A percentile compares a stretch with the other conserved stretches of the same genome.
Conservation (phyloP, 371 early-diverging fungal species). For the Zopfochytrium polystomum region DNA sequence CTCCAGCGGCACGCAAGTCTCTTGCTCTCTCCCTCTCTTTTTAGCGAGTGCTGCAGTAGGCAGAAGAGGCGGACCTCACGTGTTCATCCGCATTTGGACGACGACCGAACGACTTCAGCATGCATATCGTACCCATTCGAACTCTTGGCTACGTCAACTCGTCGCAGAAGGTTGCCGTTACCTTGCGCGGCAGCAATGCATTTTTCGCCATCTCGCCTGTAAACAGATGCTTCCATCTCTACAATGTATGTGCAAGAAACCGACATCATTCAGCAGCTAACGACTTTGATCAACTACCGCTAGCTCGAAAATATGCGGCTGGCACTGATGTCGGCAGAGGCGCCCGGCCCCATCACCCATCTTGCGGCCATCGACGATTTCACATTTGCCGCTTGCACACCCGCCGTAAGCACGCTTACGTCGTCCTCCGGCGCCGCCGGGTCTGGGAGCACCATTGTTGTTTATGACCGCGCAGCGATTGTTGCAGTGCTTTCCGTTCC, state of each 20-base stretch:
- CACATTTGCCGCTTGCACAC: conserved; percentile 80
- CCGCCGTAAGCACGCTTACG: too few species aligned
- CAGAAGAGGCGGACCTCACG: too few species aligned
- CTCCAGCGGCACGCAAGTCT: too few species aligned
- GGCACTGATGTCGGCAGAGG: conserved; percentile 22
- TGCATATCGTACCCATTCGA: conserved; percentile 76
- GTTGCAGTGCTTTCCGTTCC: conserved; percentile 26
- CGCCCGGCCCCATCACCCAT: conserved; percentile 68
- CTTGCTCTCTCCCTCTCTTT: too few species aligned
- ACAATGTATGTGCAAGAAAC: conserved; percentile 59
- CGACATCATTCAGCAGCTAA: not conserved
- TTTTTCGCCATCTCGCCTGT: conserved; percentile 80
- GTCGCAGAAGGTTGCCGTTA: conserved; percentile 73
- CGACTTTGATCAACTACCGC: not conserved
- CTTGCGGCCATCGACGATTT: conserved; percentile 66
- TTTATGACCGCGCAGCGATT: conserved; percentile 74
- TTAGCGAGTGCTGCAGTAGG: too few species aligned
- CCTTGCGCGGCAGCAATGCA: conserved; percentile 67
- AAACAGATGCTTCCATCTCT: conserved; percentile 83
- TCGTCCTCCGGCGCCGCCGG: too few species aligned
- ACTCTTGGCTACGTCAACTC: conserved; percentile 86
- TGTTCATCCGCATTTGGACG: too few species aligned
- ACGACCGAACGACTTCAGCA: too few species aligned
- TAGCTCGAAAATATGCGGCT: conserved; percentile 16
- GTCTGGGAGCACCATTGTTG: conserved; percentile 58